A percentile compares a stretch with the other conserved stretches of the same genome.
Evolutionary conservation across 1,284 basidiomycete species (phyloP).

Genomic region (Pyrrhoderma lamaoense): DNA sequence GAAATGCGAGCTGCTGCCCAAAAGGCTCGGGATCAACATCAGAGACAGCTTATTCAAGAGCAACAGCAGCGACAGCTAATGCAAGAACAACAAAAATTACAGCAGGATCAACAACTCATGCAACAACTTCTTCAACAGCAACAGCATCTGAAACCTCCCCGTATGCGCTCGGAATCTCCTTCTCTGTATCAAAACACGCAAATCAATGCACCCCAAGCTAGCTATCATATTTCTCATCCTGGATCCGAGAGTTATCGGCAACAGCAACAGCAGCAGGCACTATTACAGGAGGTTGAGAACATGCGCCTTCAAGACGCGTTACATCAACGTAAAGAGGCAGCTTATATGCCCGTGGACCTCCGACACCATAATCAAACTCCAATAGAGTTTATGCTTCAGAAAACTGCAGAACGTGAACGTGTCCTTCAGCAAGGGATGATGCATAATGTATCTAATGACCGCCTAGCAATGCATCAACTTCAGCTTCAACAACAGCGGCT

Average conservation of each 20-base stretch:
- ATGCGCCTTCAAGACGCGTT: conserved; percentile 21
- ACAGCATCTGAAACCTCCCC: conserved; percentile 21
- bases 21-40: conserved; percentile 17
- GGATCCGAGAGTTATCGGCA: conserved; percentile 3
- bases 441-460: conserved; percentile 25
- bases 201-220: conserved; percentile 1
- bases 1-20: conserved; percentile 67
- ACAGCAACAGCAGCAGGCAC: conserved; percentile 17
- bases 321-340: conserved; percentile 19
- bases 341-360: conserved; percentile 21
- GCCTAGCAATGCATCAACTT: not conserved
- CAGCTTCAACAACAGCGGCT: conserved; percentile 20
- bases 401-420: conserved; percentile 25
- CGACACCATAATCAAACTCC: conserved; percentile 8
- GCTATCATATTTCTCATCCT: not conserved
- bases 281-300: conserved; percentile 28
- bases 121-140: conserved; percentile 27
- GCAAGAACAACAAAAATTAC: conserved; percentile 35
- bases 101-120: conserved; percentile 33
- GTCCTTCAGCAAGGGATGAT: conserved; percentile 31
- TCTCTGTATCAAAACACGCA: conserved; percentile 5
- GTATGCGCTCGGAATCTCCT: conserved; percentile 17
- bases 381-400: conserved; percentile 11
- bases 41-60: conserved; percentile 21
- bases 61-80: conserved; percentile 30